These are phyloP conservation scores for Isoetes taiwanensis DNA, from an alignment of 75 land plant genomes.

Conservation along the genomic window DNA sequence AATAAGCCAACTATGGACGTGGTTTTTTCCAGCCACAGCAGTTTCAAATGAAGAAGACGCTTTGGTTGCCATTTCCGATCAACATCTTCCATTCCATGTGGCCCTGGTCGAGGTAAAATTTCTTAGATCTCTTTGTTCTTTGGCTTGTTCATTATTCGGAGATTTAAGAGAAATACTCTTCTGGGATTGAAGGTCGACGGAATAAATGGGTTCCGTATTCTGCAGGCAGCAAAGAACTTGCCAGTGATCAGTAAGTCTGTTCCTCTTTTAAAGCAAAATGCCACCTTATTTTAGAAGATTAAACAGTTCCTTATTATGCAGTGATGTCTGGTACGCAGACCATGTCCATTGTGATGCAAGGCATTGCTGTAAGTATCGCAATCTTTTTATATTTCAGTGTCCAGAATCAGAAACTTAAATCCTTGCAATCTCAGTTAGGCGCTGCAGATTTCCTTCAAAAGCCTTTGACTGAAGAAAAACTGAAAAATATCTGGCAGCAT, in stretches of 20 bases:
- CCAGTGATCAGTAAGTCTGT: background rate
- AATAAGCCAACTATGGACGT: too few relatives aligned
- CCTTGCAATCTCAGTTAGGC: constrained; percentile 42
- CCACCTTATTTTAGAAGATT: constrained; percentile 2
- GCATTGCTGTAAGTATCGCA: constrained; percentile 45
- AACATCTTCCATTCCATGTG: background rate
- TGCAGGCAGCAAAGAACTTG: constrained; percentile 3
- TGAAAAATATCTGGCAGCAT: constrained; percentile 77
- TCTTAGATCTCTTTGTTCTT: background rate
- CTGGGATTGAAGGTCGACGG: background rate
- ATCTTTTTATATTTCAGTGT: background rate
- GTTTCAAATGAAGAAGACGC: background rate
- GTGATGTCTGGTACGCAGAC: constrained; percentile 39
- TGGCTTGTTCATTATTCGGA: background rate
- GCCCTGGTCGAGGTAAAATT: background rate
- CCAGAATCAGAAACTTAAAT: background rate
- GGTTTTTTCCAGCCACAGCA: background rate
- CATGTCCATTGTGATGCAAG: constrained; percentile 58
- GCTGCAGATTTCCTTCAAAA: constrained; percentile 69
- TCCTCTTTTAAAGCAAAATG: too few relatives aligned
- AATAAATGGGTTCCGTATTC: background rate
- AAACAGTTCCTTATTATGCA: constrained; percentile 12
- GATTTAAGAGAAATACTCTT: background rate
- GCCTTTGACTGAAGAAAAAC: constrained; percentile 64
- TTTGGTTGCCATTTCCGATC: background rate